Percentiles rank a stretch among this genome's conserved stretches.
Evolutionary conservation across 140 eudicot species (phyloP).

Genomic region (Oenanthe javanica): DNA sequence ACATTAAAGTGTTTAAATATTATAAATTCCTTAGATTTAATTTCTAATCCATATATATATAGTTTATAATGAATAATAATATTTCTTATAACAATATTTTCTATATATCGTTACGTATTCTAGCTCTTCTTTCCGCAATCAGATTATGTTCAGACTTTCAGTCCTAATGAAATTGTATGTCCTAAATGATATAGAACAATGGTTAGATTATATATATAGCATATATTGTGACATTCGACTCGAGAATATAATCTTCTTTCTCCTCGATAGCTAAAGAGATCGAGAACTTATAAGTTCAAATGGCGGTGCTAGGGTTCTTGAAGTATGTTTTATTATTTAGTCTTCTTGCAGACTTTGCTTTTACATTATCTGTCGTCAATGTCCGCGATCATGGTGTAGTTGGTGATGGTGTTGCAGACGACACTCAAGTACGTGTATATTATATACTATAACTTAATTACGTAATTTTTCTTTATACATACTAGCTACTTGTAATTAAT

Average conservation of each 20-base stretch:
- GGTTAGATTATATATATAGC: too few species aligned
- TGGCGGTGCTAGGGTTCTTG: not conserved
- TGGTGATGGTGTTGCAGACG: not conserved
- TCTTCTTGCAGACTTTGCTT: not conserved
- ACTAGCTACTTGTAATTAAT: too few species aligned
- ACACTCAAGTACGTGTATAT: not conserved
- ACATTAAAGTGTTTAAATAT: too few species aligned
- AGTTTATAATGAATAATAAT: not conserved
- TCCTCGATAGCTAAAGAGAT: not conserved
- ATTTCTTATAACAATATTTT: too few species aligned
- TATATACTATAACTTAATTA: not conserved
- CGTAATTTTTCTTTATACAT: too few species aligned
- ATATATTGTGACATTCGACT: not conserved
- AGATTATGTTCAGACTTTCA: too few species aligned
- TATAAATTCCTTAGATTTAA: too few species aligned
- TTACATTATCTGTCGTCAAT: not conserved
- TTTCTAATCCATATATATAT: too few species aligned
- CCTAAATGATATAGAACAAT: not conserved
- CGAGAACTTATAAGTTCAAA: too few species aligned
- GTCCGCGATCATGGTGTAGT: conserved; percentile 2
- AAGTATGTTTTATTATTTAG: not conserved
- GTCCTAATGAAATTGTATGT: not conserved
- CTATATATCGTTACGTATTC: too few species aligned
- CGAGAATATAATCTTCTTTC: not conserved
- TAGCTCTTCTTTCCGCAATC: not conserved